Conservation (phyloP, 352 stramenopile genomes). For the Pythium aphanidermatum region DNA sequence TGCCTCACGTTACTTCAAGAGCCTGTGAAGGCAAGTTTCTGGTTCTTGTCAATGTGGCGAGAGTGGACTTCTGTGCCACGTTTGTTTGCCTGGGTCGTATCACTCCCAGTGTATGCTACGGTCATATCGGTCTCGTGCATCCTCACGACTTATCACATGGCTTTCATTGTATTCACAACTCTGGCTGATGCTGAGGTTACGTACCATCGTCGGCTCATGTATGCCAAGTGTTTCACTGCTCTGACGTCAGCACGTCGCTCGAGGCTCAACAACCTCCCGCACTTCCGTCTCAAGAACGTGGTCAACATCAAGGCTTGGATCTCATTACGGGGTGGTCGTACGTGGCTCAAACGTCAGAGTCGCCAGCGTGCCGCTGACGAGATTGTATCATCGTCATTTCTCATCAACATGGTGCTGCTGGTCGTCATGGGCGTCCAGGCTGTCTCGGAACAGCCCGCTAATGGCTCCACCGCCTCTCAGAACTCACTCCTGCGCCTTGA, state of each 20-base stretch:
- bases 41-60: slow-evolving; percentile 22
- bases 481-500: slow-evolving; percentile 74
- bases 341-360: slow-evolving; percentile 84
- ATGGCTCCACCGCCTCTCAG: slow-evolving; percentile 38
- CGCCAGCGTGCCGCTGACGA: slow-evolving; percentile 82
- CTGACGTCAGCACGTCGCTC: slow-evolving; percentile 82
- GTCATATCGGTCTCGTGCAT: slow-evolving; percentile 67
- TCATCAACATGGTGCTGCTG: slow-evolving; percentile 82
- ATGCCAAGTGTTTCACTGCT: slow-evolving; percentile 87
- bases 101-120: slow-evolving; percentile 26
- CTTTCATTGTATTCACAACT: slow-evolving; percentile 64
- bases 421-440: slow-evolving; percentile 84
- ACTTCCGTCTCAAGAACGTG: slow-evolving; percentile 89
- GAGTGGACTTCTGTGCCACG: slow-evolving; percentile 16
- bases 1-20: slow-evolving; percentile 47
- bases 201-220: slow-evolving; percentile 82
- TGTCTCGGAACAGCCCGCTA: slow-evolving; percentile 42
- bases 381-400: slow-evolving; percentile 85
- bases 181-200: slow-evolving; percentile 81
- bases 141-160: slow-evolving; percentile 68
- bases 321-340: slow-evolving; percentile 75
- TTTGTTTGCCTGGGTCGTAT: slow-evolving; percentile 3
- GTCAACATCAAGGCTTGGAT: slow-evolving; percentile 91
- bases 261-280: slow-evolving; percentile 73
- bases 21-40: slow-evolving; percentile 32